Percentiles rank a stretch among this genome's conserved stretches.
Evolutionary conservation across 495 filamentous ascomycete species (phyloP).

Genomic region (Daldinia concentrica): DNA sequence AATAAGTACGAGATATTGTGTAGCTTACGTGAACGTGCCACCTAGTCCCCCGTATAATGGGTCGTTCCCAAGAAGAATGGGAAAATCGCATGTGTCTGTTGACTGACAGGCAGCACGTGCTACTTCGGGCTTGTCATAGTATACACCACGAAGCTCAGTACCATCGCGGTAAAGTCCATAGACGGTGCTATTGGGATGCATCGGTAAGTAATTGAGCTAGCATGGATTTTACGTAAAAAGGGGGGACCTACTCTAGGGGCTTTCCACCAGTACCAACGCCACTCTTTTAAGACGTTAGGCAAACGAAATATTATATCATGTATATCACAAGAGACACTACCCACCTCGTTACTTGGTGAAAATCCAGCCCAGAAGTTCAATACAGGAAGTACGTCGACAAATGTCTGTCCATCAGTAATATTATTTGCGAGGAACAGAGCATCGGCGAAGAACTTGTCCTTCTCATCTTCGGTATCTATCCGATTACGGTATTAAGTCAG

Average conservation of each 20-base stretch:
- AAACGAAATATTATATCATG: neutral
- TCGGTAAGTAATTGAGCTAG: neutral
- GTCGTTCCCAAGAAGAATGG: conserved; percentile 43
- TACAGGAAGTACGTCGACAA: conserved; percentile 35
- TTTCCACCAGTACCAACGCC: conserved; percentile 37
- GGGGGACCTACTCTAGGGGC: conserved; percentile 33
- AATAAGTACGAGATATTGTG: neutral
- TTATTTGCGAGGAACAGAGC: conserved; percentile 39
- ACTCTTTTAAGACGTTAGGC: conserved; percentile 35
- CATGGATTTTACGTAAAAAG: neutral
- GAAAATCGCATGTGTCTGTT: conserved; percentile 42
- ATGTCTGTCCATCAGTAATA: conserved; percentile 41
- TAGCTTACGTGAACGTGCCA: conserved; percentile 38
- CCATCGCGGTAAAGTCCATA: conserved; percentile 43
- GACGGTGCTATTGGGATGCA: conserved; percentile 29
- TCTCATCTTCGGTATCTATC: conserved; percentile 40
- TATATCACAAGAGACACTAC: conserved; percentile 1
- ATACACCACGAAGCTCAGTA: conserved; percentile 41
- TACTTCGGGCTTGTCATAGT: conserved; percentile 42
- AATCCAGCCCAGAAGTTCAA: conserved; percentile 45
- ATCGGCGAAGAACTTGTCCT: conserved; percentile 44
- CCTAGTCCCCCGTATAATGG: conserved; percentile 41
- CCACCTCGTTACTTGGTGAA: conserved; percentile 38
- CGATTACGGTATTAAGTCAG: conserved; percentile 7
- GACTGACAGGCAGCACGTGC: conserved; percentile 41